Base-by-base conservation (phyloP, 257 asterid species). In the Forsythia viridissima region DNA sequence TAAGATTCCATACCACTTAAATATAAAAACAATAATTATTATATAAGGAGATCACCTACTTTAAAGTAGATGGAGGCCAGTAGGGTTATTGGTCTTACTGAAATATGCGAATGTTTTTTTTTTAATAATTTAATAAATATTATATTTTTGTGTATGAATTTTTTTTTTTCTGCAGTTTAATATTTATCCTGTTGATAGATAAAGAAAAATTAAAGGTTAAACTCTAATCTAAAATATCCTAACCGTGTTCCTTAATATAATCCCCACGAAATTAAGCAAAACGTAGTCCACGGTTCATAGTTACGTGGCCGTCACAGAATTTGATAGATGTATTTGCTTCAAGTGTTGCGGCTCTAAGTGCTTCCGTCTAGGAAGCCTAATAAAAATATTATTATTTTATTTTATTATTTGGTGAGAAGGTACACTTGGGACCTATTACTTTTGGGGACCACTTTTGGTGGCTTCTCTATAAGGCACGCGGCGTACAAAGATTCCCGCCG, bases 391-490 rank as follows among this genome's bases (percentile, higher is more conserved):
- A n/a, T n/a, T 39, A 30, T 74, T 75, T 21, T 76, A 75, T 76
- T n/a, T 1, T 36, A 74, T 44, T 37, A 71, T 39, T 8, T 12
- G 38, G 5, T 6, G 42, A 0, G 5, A 38, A 15, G n/a, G 72
- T 69, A 84, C 89, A 86, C 92, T 88, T 92, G 95, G 91, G 78
- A 81, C 77, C 81, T 37, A 73, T 71, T 68, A 46, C 11, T 7
- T 18, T 43, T 65, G 8, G 91, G 90, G 93, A 87, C 95, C 92
- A 88, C 84, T 79, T 80, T 30, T 65, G 87, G 79, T 82, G 89
- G 88, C 88, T 86, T 79, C 85, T 85, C 88, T 76, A 83, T 36
- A 77, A 72, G 77, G 78, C 91, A 86, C 87, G 87, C 80, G 83
- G 71, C 84, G 76, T 43, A 74, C 67, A 51, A 72, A 72, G 37